Percentiles rank a stretch among this genome's conserved stretches.
phyloP scores from a whole-genome alignment of 192 early-diverging fungal genomes.

The Radiomyces spectabilis region DNA sequence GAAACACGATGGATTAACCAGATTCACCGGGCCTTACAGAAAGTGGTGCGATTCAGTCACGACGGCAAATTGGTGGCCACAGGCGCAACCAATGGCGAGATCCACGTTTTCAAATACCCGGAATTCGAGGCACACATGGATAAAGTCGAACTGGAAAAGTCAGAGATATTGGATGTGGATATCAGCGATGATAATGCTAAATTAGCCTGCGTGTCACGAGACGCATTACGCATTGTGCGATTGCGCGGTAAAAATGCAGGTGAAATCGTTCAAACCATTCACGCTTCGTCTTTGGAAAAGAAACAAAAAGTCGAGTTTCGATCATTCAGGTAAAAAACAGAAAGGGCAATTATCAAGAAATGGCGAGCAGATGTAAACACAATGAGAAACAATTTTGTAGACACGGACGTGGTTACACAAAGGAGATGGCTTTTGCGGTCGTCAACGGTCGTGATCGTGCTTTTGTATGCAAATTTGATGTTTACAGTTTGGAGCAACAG shows the following conservation, averaged over 20 bases:
- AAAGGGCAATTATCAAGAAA: not conserved
- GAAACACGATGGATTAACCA: not conserved
- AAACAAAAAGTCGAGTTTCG: constrained; percentile 36
- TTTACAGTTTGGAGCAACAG: constrained; percentile 45
- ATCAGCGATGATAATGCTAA: constrained; percentile 44
- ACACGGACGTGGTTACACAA: constrained; percentile 50
- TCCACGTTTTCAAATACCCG: constrained; percentile 57
- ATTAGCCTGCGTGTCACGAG: constrained; percentile 43
- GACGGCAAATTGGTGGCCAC: constrained; percentile 59
- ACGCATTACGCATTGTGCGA: constrained; percentile 35
- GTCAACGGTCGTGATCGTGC: constrained; percentile 52
- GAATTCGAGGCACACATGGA: constrained; percentile 36
- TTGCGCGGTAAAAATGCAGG: constrained; percentile 31
- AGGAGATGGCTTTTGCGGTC: constrained; percentile 52
- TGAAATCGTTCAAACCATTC: constrained; percentile 35
- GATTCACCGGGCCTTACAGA: constrained; percentile 18
- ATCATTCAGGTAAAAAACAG: constrained; percentile 28
- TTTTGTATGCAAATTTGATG: constrained; percentile 56
- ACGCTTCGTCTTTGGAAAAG: constrained; percentile 32
- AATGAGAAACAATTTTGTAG: constrained; percentile 15
- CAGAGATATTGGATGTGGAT: constrained; percentile 62
- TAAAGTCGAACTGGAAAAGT: constrained; percentile 49
- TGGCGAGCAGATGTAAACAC: not conserved
- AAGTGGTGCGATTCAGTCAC: constrained; percentile 53
- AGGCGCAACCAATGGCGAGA: constrained; percentile 63